These are phyloP conservation scores for Monilinia laxa DNA, from an alignment of 2,329 filamentous ascomycete genomes.

Conservation along the genomic window DNA sequence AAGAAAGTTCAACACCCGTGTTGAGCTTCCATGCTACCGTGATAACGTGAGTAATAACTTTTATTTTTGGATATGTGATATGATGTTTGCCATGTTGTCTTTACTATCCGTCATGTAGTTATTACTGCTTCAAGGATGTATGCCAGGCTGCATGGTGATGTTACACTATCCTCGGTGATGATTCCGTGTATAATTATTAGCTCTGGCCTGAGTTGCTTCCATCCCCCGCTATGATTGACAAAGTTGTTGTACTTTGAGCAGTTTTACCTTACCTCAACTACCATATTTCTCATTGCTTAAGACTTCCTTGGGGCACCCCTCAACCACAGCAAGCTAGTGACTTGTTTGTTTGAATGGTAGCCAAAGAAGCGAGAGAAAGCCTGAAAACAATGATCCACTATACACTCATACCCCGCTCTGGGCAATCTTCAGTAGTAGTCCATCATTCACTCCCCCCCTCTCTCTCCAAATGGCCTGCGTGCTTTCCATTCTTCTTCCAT, in stretches of 20 bases:
- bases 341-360: neutral
- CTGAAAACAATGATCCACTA: neutral
- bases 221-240: neutral
- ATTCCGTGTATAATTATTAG: neutral
- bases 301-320: neutral
- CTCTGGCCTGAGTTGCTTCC: neutral
- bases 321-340: neutral
- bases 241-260: neutral
- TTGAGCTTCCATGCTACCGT: slow-evolving; percentile 47
- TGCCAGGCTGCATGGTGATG: neutral
- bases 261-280: neutral
- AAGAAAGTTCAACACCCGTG: slow-evolving; percentile 45
- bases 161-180: no score
- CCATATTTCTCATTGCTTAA: neutral
- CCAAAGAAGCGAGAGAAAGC: neutral
- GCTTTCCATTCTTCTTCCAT: neutral
- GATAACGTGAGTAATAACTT: slow-evolving; percentile 16
- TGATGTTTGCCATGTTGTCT: neutral
- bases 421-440: neutral
- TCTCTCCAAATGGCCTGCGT: no score
- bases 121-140: slow-evolving; percentile 14
- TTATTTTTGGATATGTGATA: neutral
- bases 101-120: no score
- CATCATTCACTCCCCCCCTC: slow-evolving; percentile 1
- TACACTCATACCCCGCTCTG: slow-evolving; percentile 3